Percentiles rank a stretch among this genome's conserved stretches.
Evolutionary conservation across 2,329 filamentous ascomycete species (phyloP).

Genomic region (Stachybotrys echinatus): DNA sequence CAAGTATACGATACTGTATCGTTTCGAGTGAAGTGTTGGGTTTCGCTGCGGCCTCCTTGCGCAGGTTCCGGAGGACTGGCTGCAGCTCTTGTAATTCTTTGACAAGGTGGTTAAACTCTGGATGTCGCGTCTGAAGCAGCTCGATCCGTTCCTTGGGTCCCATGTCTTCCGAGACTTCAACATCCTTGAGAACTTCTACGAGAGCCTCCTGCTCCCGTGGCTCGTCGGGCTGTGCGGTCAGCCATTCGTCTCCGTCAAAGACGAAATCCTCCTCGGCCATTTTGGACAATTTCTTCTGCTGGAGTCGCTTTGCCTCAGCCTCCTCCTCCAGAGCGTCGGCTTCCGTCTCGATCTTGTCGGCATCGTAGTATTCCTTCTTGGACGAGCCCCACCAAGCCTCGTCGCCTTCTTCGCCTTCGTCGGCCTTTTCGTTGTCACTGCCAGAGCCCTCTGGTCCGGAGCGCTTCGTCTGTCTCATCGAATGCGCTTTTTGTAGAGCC

Average conservation of each 20-base stretch:
- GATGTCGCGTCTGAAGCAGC: conserved; percentile 76
- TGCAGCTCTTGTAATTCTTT: conserved; percentile 75
- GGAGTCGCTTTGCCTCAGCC: conserved; percentile 77
- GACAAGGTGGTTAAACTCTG: conserved; percentile 83
- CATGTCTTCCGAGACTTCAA: conserved; percentile 79
- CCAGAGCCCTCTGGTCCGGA: conserved; percentile 19
- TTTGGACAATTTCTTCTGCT: conserved; percentile 83
- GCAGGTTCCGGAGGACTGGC: conserved; percentile 54
- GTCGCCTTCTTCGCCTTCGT: conserved; percentile 48
- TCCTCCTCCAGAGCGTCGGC: conserved; percentile 82
- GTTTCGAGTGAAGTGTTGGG: conserved; percentile 50
- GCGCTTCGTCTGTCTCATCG: conserved; percentile 15
- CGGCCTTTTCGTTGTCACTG: conserved; percentile 54
- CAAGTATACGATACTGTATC: conserved; percentile 73
- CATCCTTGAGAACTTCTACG: conserved; percentile 78
- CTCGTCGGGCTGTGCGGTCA: conserved; percentile 48
- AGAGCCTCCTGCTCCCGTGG: conserved; percentile 57
- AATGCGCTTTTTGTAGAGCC: conserved; percentile 40
- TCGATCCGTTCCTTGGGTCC: conserved; percentile 66
- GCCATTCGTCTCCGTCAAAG: conserved; percentile 87
- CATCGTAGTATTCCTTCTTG: conserved; percentile 88
- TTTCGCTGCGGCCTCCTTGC: conserved; percentile 50
- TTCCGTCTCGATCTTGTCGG: conserved; percentile 65
- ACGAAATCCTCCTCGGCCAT: conserved; percentile 92
- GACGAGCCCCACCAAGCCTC: conserved; percentile 81